Evolutionary conservation across 495 filamentous ascomycete species (phyloP), one percentile per base, ranked within the genome.

Genomic region (Xeromyces bisporus): DNA sequence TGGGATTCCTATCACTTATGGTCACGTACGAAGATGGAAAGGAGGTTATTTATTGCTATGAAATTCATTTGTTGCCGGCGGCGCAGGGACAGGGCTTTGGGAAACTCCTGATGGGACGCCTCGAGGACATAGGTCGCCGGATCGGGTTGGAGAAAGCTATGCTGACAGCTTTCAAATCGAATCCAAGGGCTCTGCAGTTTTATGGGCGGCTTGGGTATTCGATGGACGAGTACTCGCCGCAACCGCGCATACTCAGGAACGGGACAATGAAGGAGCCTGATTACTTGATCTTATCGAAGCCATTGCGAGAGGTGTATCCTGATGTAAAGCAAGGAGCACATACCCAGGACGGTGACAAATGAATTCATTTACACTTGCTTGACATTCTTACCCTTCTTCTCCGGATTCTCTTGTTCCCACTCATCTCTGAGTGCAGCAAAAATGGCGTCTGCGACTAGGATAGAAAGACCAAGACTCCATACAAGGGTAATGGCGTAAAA

Each of bases 401-500:
- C 86, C 6, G 87, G 86, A 38, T 87, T 56, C 47, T 93, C 83
- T 15, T 80, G 69, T 52, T 97, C 89, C 79, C 81, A 87, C 51
- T 97, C 91, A 40, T 97, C 89, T 31, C 87, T 53, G 26, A 96
- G 58, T 5, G 84, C 80, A 0, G 86, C 83, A 55, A 87, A 97
- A 2, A 93, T 56, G 28, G 75, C 64, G 46, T 97, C 89, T 6
- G 75, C 80, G 0, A 94, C 67, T 17, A 94, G 47, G 18, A 82
- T 63, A 1, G 81, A 84, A 23, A 84, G 62, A 0, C 83, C 89
- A 2, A 97, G 56, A 44, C 82, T 89, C 89, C 89, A 97, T 10
- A 96, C 89, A 0, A 97, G 66, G 3, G 89, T 97, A 47, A 97
- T 96, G 43, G 89, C 89, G 45, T 97, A 97, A 58, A 96, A 97